Percentiles rank a stretch among this genome's conserved stretches.
Evolutionary conservation across 257 asterid genomes (phyloP).

Genomic region (Solanum clarkiae): DNA sequence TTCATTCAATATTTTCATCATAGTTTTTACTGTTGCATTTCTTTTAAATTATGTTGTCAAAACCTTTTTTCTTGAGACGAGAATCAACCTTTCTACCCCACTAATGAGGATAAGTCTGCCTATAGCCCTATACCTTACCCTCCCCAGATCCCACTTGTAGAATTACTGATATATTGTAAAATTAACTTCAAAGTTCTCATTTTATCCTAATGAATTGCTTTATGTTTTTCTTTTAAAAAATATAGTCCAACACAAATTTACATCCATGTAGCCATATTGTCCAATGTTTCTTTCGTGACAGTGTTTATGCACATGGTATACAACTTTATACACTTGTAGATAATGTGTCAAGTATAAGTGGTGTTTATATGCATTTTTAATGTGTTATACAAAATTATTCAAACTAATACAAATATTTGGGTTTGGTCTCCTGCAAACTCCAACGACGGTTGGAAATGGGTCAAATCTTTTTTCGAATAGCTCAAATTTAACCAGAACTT

Average conservation of each 20-base stretch:
- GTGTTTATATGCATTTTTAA: no score
- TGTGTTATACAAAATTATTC: no score
- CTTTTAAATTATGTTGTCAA: no score
- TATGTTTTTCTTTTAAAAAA: neutral
- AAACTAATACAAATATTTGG: neutral
- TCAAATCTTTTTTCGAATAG: no score
- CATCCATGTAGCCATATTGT: neutral
- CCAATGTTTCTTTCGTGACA: no score
- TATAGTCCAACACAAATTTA: neutral
- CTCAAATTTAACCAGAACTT: no score
- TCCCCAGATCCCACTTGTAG: neutral
- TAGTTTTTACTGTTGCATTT: neutral
- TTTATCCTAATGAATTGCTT: neutral
- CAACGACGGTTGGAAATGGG: no score
- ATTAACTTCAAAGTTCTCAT: neutral
- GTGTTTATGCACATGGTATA: neutral
- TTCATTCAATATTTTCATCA: neutral
- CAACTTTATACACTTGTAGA: neutral
- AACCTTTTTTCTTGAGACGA: neutral
- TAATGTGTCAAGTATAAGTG: neutral
- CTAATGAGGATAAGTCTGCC: neutral
- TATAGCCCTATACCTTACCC: neutral
- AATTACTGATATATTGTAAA: neutral
- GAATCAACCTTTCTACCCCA: neutral
- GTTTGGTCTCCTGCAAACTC: no score